phyloP scores from a whole-genome alignment of 2,329 filamentous ascomycete genomes.

The Arthrobotrys megalospora region DNA sequence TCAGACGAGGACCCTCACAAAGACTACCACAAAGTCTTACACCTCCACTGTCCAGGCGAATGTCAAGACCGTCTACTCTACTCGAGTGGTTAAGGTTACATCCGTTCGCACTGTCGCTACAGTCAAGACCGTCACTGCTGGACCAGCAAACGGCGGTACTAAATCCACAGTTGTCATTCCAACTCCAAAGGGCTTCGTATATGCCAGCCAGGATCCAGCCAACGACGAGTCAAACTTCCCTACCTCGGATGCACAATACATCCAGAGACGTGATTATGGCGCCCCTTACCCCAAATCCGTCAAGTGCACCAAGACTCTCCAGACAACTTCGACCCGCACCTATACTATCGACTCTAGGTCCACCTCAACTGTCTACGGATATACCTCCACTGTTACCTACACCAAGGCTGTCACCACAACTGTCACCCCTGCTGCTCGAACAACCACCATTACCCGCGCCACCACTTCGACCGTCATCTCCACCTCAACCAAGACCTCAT shows the following conservation, averaged over 20 bases:
- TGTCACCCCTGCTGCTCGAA: slow-evolving; percentile 1
- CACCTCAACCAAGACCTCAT: slow-evolving; percentile 30
- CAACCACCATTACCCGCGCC: slow-evolving; percentile 17
- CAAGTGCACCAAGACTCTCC: slow-evolving; percentile 53
- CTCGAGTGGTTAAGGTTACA: slow-evolving; percentile 38
- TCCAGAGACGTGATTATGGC: slow-evolving; percentile 10
- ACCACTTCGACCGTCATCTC: slow-evolving; percentile 14
- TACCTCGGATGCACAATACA: neutral
- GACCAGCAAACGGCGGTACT: slow-evolving; percentile 8
- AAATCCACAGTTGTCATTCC: slow-evolving; percentile 24
- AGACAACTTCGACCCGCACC: slow-evolving; percentile 43
- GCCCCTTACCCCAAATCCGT: slow-evolving; percentile 30
- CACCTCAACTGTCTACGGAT: slow-evolving; percentile 32
- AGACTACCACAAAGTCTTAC: slow-evolving; percentile 46
- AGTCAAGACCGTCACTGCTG: slow-evolving; percentile 24
- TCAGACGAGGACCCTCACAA: slow-evolving; percentile 26
- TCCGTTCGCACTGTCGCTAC: slow-evolving; percentile 5
- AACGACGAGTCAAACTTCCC: slow-evolving; percentile 25
- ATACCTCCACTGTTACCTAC: slow-evolving; percentile 33
- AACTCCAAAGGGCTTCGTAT: slow-evolving; percentile 39
- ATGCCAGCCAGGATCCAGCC: slow-evolving; percentile 39
- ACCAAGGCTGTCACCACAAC: slow-evolving; percentile 41
- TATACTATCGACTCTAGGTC: slow-evolving; percentile 21
- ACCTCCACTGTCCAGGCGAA: slow-evolving; percentile 23
- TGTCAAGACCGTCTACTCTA: slow-evolving; percentile 41